Evolutionary conservation across 306 rosid genomes (phyloP), one percentile per base, ranked within the genome.

Genomic region (Canavalia gladiata): DNA sequence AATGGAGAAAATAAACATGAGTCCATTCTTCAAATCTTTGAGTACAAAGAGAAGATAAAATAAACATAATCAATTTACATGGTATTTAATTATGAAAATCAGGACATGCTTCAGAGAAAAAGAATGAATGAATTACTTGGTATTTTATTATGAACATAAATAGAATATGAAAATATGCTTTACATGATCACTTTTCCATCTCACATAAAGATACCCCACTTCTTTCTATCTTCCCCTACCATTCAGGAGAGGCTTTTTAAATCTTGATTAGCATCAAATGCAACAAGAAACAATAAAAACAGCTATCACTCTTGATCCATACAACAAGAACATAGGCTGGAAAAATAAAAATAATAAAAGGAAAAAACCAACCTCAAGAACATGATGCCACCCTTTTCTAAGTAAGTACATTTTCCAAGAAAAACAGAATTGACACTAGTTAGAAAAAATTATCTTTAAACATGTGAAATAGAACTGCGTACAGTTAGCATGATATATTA

Each of bases 371-470:
- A 94, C 98, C 98, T 92, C 97, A 57, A 94, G 95, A 84, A 88
- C 89, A 88, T 89, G 95, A 66, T 95, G 90, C 97, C 98, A 94
- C 76, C 90, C 98, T 83, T 88, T 94, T 80, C 98, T 92, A 1
- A 89, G 81, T 82, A 92, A 86, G 97, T 92, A 97, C 88, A 88
- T 43, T 80, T 73, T 8, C 59, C 49, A 42, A 43, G 12, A 18
- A 18, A 70, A 33, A 57, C 41, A 79, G 28, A 82, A 83, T 54
- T 2, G 11, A 70, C 56, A 58, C 60, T 57, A 25, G 82, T 83
- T 30, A 73, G 65, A 77, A 78, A 37, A 52, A 28, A 55, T 59
- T 71, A 29, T 51, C 43, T 30, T 12, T 33, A 5, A 77, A 29
- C 45, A 47, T 52, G 60, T 65, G 68, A 34, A 54, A 42, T 71